Base-by-base conservation (phyloP, 176 grass and related monocot genomes). In the Triticum turgidum region DNA sequence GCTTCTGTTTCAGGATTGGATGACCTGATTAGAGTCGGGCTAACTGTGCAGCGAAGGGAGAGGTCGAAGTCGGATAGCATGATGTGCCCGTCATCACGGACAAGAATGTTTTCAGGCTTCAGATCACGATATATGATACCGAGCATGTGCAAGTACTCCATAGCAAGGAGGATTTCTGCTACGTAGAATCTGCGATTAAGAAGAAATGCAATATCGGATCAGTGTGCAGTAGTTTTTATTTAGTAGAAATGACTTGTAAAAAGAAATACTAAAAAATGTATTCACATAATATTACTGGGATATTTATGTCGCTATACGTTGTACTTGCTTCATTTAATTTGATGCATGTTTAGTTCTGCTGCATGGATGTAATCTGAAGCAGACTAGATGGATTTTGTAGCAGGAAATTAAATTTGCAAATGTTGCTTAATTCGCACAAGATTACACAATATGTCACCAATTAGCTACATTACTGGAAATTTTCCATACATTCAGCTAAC, bases 141-240 rank as follows among this genome's bases (percentile, higher is more conserved):
- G 0, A 97, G 92, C 95, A 97, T 97, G 80, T 97, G 95, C 58
- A 97, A 86, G 74, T 97, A 97, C 86, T 95, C 95, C 81, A 97
- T 32, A 12, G 95, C 95, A 76, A 97, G 88, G 66, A 98, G 95
- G 66, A 95, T 75, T 79, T 98, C 95, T 65, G 93, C 93, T 79
- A 98, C 93, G 68, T 98, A 98, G 86, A 98, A 98, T 68, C 95
- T 98, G 82, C 37, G 68, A 69, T 82, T 65, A 44, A 65, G 44
- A 71, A 33, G 12, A 86, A 81, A 81, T 70, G 58, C 17, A 64
- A 65, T 67, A 73, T 73, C 11, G 17, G 10, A 80, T 89, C 68
- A 80, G 12, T 56, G 29, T 51, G 25, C 25, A 49, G 32, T 14
- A 62, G 11, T 2, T 20, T 71, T 66, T 14, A 65, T 33, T 61